Conservation (phyloP, 1,139 yeast genomes). For the Yamadazyma triangularis region DNA sequence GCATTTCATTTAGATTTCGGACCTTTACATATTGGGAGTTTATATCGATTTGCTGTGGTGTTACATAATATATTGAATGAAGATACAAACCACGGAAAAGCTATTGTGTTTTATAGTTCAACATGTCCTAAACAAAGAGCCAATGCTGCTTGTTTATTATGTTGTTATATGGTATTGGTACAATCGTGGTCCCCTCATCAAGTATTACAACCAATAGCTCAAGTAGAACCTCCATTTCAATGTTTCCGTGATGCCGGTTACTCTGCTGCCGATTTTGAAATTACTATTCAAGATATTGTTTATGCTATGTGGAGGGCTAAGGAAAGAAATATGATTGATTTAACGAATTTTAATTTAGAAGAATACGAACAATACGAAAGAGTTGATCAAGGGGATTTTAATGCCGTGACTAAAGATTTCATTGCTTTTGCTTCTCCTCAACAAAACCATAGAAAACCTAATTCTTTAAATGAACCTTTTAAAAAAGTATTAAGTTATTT, state of each 20-base stretch:
- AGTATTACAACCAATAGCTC: constrained; percentile 90
- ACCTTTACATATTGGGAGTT: constrained; percentile 87
- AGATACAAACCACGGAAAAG: constrained; percentile 77
- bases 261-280: constrained; percentile 88
- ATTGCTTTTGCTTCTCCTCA: constrained; percentile 98
- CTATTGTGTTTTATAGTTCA: constrained; percentile 85
- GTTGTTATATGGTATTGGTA: constrained; percentile 91
- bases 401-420: constrained; percentile 85
- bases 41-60: constrained; percentile 91
- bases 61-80: constrained; percentile 88
- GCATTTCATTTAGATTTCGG: constrained; percentile 95
- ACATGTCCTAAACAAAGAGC: constrained; percentile 80
- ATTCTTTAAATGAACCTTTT: constrained; percentile 65
- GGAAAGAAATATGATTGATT: constrained; percentile 81
- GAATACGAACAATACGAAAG: constrained; percentile 92
- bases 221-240: constrained; percentile 90
- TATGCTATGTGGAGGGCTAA: constrained; percentile 99
- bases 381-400: constrained; percentile 96
- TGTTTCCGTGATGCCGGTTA: constrained; percentile 97
- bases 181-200: constrained; percentile 99
- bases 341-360: constrained; percentile 84
- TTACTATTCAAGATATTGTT: constrained; percentile 89
- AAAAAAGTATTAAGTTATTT: constrained; percentile 77
- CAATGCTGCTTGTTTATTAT: constrained; percentile 89
- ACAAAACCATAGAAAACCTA: constrained; percentile 49